Evolutionary conservation across 2,329 filamentous ascomycete genomes (phyloP).

Genomic region (Karstenula rhodostoma): DNA sequence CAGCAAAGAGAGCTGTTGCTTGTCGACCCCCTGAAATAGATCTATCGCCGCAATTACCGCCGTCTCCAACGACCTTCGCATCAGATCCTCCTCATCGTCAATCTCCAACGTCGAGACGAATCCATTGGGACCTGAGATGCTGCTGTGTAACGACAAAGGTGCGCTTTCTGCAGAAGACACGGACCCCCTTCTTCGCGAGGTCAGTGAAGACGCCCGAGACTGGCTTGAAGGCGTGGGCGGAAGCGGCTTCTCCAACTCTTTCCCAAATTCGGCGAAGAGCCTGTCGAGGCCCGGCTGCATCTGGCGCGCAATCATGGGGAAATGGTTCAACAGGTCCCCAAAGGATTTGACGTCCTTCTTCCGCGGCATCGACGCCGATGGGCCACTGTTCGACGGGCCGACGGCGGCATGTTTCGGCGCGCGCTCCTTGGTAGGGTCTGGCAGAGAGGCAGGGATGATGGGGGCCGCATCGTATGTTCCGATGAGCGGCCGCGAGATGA

Average conservation of each 20-base stretch:
- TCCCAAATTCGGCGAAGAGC: constrained; percentile 87
- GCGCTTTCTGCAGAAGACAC: constrained; percentile 47
- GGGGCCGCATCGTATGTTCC: constrained; percentile 81
- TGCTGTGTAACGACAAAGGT: constrained; percentile 49
- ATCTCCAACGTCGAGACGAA: constrained; percentile 64
- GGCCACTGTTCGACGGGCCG: constrained; percentile 32
- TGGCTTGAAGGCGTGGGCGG: constrained; percentile 71
- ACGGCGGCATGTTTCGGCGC: constrained; percentile 16
- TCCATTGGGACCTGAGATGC: constrained; percentile 46
- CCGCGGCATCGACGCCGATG: constrained; percentile 59
- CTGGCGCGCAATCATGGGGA: constrained; percentile 93
- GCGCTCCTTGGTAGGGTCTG: constrained; percentile 29
- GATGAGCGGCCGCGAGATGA: constrained; percentile 87
- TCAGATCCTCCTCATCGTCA: constrained; percentile 89
- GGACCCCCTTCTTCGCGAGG: constrained; percentile 44
- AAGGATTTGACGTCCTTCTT: constrained; percentile 96
- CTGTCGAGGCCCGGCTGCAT: constrained; percentile 93
- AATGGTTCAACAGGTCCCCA: constrained; percentile 85
- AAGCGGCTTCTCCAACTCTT: constrained; percentile 83
- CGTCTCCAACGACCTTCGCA: constrained; percentile 88
- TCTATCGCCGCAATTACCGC: constrained; percentile 94
- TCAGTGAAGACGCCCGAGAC: constrained; percentile 39
- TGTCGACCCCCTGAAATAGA: constrained; percentile 93
- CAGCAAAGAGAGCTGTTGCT: constrained; percentile 89
- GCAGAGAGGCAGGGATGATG: constrained; percentile 67